These are phyloP conservation scores for Pestalotiopsis sp. DNA, from an alignment of 2,329 filamentous ascomycete species.

Conservation along the genomic window DNA sequence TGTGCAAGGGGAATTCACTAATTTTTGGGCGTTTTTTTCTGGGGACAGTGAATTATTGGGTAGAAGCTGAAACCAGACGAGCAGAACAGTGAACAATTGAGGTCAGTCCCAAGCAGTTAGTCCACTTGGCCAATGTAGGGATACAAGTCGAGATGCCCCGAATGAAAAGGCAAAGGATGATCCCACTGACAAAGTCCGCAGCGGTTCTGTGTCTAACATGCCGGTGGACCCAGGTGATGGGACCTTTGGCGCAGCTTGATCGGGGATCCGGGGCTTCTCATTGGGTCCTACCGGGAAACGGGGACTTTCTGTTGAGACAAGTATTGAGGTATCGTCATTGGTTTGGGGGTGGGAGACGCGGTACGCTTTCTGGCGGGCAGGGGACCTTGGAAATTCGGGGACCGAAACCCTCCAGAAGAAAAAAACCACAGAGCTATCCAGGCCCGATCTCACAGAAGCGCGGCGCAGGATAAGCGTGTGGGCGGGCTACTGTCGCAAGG, in stretches of 20 bases:
- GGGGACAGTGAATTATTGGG: not conserved
- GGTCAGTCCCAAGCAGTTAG: not conserved
- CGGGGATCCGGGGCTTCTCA: constrained; percentile 3
- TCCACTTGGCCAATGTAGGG: not conserved
- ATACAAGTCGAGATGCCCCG: not conserved
- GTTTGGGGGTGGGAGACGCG: not conserved
- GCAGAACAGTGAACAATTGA: not conserved
- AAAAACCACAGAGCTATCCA: not conserved
- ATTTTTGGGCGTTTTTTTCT: not conserved
- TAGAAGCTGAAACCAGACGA: not conserved
- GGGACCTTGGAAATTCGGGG: constrained; percentile 5
- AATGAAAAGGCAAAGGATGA: not conserved
- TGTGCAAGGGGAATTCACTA: not conserved
- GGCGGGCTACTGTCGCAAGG: not conserved
- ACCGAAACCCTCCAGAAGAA: not conserved
- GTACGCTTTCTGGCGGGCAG: not conserved
- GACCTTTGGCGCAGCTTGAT: not conserved
- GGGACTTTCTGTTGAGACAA: constrained; percentile 7
- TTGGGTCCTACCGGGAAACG: not conserved
- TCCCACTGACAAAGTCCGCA: not conserved
- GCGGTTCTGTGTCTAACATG: not conserved
- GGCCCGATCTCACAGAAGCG: not conserved
- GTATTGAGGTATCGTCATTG: not conserved
- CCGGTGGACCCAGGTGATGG: not conserved
- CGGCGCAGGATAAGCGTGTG: not conserved